Conservation (phyloP, 352 stramenopile species). For the Aphanomyces stellatus region DNA sequence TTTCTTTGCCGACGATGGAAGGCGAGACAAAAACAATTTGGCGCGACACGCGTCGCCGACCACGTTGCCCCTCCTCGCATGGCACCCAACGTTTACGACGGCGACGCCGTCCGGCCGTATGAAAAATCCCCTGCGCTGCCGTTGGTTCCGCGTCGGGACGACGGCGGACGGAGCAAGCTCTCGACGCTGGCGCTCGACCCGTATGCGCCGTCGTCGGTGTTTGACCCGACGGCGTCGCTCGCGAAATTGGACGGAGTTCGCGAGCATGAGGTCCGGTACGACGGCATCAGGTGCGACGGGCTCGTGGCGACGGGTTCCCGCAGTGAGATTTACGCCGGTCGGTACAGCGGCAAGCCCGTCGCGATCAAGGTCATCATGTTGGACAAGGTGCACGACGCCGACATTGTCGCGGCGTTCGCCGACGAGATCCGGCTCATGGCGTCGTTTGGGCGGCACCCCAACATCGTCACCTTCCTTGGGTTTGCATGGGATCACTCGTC, state of each 20-base stretch:
- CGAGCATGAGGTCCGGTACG: not conserved
- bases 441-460: not conserved
- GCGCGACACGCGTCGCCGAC: not conserved
- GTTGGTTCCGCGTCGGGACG: not conserved
- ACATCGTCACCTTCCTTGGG: not conserved
- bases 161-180: not conserved
- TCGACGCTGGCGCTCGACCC: not conserved
- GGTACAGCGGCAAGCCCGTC: constrained; percentile 2
- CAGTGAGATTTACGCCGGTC: not conserved
- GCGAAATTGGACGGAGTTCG: not conserved
- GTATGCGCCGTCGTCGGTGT: not conserved
- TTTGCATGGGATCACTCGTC: constrained; percentile 5
- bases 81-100: not conserved
- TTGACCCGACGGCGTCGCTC: not conserved
- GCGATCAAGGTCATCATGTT: not conserved
- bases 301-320: not conserved
- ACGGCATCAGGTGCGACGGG: not conserved
- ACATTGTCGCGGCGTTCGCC: not conserved
- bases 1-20: not conserved
- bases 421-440: constrained; percentile 15
- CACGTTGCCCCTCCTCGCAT: not conserved
- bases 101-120: not conserved
- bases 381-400: not conserved
- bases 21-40: not conserved
- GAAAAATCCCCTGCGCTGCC: not conserved